Base-by-base conservation (phyloP, 768 basidiomycete genomes). In the Gloeostereum incarnatum region DNA sequence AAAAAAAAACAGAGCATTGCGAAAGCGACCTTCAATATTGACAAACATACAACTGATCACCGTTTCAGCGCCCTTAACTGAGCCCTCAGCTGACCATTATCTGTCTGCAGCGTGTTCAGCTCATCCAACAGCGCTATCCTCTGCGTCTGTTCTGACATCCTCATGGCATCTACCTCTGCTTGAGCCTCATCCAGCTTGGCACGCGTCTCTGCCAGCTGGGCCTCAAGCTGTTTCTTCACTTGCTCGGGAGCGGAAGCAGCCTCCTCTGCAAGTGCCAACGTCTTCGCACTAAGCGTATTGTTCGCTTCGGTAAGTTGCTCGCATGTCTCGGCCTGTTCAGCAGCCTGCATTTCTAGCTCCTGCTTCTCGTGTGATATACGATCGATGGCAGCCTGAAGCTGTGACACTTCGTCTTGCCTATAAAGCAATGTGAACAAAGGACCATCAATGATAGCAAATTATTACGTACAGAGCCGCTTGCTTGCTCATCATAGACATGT, bases 101-200 rank as follows among this genome's bases (percentile, higher is more conserved):
- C 86, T 40, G 72, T 80, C 61, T 90, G 86, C 60, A 82, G 70
- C 36, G 71, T 66, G 54, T 88, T 91, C 49, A 94, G 68, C 62
- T 94, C 90, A 51, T 96, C 91, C 30, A 99, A 66, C 39, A 99
- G 54, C 22, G 82, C 81, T 39, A 89, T 77, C 46, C 82, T 69
- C 61, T 93, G 91, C 6, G 67, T 72, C 60, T 90, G 84, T 51
- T 92, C 88, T 11, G 77, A 75, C 46, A 61, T 66, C 29, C 66
- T 69, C 70, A 84, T 76, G 26, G 63, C 71, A 13, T 81, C 71
- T 27, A 89, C 57, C 53, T 92, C 84, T 19, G 75, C 79, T 50
- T 73, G 65, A 6, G 81, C 79, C 14, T 70, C 66, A 35, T 75
- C 69, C 32, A 91, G 66, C 36, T 76, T 69, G 32, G 71, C 70